Evolutionary conservation across 2,329 filamentous ascomycete species (phyloP).

Genomic region (Pseudogymnoascus sp.): DNA sequence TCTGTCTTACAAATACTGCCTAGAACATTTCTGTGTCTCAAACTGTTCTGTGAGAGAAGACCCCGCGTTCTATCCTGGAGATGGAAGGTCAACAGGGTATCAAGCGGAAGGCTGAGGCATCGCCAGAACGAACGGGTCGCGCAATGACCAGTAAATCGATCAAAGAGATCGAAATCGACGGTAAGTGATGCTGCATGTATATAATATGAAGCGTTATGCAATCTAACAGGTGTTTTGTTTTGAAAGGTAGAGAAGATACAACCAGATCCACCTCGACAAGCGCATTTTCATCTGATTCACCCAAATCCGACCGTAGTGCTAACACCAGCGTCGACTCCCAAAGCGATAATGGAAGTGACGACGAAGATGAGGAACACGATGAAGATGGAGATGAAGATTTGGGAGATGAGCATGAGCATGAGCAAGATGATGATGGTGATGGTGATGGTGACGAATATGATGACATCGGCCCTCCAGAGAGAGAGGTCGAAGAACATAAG

Average conservation of each 20-base stretch:
- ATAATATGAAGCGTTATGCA: not conserved
- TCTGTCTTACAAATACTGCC: not conserved
- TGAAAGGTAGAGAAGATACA: not conserved
- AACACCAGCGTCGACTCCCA: conserved; percentile 1
- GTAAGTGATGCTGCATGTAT: not conserved
- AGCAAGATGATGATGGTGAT: not conserved
- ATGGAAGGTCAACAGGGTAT: not conserved
- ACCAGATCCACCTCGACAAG: not conserved
- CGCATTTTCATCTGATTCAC: not conserved
- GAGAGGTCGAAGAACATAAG: conserved; percentile 12
- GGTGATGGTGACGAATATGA: conserved; percentile 10
- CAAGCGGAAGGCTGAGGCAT: not conserved
- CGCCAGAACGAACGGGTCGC: not conserved
- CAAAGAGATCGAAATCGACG: not conserved
- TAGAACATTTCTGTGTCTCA: not conserved
- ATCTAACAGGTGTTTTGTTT: not conserved
- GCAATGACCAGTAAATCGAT: not conserved
- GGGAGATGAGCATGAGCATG: conserved; percentile 6
- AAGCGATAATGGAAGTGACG: not conserved
- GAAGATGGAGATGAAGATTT: not conserved
- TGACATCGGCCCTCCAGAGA: conserved; percentile 6
- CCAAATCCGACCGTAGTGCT: not conserved
- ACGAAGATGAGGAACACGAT: not conserved
- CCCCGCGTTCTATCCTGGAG: not conserved
- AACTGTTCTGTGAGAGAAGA: not conserved